A percentile compares a stretch with the other conserved stretches of the same genome.
phyloP scores from a whole-genome alignment of 139 green algal species.

The Micromonas commoda region DNA sequence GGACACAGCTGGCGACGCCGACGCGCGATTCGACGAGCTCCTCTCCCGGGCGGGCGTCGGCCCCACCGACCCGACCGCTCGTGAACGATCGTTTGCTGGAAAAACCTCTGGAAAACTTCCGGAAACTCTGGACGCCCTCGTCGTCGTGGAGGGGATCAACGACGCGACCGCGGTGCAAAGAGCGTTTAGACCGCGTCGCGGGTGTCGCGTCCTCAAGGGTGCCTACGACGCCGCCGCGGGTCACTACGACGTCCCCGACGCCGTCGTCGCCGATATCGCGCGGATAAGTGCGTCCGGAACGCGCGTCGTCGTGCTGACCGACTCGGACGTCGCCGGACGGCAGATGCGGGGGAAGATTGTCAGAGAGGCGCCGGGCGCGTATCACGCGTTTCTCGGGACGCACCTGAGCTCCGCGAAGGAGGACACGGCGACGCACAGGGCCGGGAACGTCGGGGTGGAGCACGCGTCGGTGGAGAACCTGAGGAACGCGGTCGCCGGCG shows the following conservation, averaged over 20 bases:
- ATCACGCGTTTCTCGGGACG: slow-evolving; percentile 8
- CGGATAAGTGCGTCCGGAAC: background rate
- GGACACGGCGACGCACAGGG: slow-evolving; percentile 11
- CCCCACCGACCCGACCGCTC: too few species aligned
- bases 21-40: too few species aligned
- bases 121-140: background rate
- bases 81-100: too few species aligned
- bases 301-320: background rate
- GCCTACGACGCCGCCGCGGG: background rate
- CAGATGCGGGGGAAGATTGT: background rate
- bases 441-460: slow-evolving; percentile 4
- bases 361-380: background rate
- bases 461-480: background rate
- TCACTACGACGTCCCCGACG: background rate
- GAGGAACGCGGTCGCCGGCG: background rate
- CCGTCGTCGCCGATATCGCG: background rate
- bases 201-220: background rate
- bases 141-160: slow-evolving; percentile 12
- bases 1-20: too few species aligned
- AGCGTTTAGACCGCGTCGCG: background rate
- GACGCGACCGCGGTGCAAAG: background rate
- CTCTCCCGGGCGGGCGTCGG: too few species aligned
- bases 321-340: background rate
- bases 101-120: too few species aligned
- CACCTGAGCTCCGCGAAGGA: background rate